These are phyloP conservation scores for Millerago galiae DNA, from an alignment of 805 yeast genomes.

Conservation along the genomic window DNA sequence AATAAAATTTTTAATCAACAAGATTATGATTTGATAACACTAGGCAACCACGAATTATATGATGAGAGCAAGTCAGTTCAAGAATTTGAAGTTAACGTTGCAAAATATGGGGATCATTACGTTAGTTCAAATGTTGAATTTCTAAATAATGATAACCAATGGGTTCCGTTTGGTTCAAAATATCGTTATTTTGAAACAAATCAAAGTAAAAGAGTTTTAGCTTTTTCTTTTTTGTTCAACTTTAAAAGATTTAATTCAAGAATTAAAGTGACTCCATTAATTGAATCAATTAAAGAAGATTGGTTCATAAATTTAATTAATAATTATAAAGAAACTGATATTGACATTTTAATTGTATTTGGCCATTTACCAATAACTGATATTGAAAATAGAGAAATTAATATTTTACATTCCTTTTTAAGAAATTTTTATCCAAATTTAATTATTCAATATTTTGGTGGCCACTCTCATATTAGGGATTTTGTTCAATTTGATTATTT, in stretches of 20 bases:
- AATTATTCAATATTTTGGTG: slow-evolving; percentile 83
- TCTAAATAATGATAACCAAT: slow-evolving; percentile 34
- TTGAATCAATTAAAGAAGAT: slow-evolving; percentile 41
- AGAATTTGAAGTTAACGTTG: slow-evolving; percentile 58
- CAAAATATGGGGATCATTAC: slow-evolving; percentile 55
- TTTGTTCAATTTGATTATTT: slow-evolving; percentile 59
- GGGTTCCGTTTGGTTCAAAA: slow-evolving; percentile 62
- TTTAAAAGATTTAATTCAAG: slow-evolving; percentile 55
- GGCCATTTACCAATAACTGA: slow-evolving; percentile 73
- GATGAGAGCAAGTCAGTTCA: slow-evolving; percentile 52
- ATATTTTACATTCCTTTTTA: slow-evolving; percentile 34
- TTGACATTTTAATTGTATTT: slow-evolving; percentile 64
- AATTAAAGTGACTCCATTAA: slow-evolving; percentile 59
- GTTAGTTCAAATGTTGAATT: slow-evolving; percentile 70
- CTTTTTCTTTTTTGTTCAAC: slow-evolving; percentile 76
- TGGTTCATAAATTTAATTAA: slow-evolving; percentile 57
- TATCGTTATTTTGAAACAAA: slow-evolving; percentile 62
- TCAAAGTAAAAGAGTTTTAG: slow-evolving; percentile 44
- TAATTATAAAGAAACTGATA: slow-evolving; percentile 29
- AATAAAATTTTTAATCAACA: slow-evolving; percentile 55
- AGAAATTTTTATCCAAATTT: slow-evolving; percentile 54
- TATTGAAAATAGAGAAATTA: slow-evolving; percentile 26
- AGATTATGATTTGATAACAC: slow-evolving; percentile 71
- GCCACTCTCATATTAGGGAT: slow-evolving; percentile 90
- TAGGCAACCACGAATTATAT: slow-evolving; percentile 92